Conservation (phyloP, 2,329 filamentous ascomycete genomes). For the Plectosphaerella plurivora region DNA sequence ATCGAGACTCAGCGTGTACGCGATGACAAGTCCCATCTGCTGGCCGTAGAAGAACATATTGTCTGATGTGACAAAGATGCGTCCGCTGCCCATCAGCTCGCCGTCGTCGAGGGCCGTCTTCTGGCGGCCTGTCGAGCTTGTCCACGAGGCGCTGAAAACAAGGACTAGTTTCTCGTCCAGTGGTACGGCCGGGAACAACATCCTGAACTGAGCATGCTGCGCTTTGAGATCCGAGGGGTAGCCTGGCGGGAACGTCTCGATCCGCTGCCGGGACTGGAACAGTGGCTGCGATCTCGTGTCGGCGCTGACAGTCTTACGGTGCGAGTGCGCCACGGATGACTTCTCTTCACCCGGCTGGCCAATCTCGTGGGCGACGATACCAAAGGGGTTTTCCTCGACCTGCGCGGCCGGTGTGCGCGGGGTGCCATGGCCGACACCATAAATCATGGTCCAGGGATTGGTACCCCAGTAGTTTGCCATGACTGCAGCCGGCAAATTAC, state of each 20-base stretch:
- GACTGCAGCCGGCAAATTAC: slow-evolving; percentile 75
- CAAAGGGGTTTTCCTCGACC: slow-evolving; percentile 34
- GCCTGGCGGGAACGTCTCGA: slow-evolving; percentile 61
- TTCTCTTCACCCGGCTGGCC: slow-evolving; percentile 20
- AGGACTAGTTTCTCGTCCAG: slow-evolving; percentile 78
- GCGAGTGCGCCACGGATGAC: slow-evolving; percentile 13
- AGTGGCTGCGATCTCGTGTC: slow-evolving; percentile 26
- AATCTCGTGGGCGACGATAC: slow-evolving; percentile 30
- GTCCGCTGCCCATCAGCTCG: slow-evolving; percentile 60
- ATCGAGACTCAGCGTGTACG: slow-evolving; percentile 70
- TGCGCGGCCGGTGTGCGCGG: slow-evolving; percentile 9
- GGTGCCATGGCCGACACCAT: slow-evolving; percentile 17
- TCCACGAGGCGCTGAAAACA: slow-evolving; percentile 90
- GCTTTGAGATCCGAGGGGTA: slow-evolving; percentile 80
- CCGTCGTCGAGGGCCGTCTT: slow-evolving; percentile 32
- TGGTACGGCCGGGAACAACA: slow-evolving; percentile 80
- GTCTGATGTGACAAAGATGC: slow-evolving; percentile 81
- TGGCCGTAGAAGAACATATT: slow-evolving; percentile 97
- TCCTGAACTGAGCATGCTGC: slow-evolving; percentile 89
- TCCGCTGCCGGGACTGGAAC: slow-evolving; percentile 23
- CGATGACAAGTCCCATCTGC: slow-evolving; percentile 83
- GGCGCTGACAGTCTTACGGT: slow-evolving; percentile 41
- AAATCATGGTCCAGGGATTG: slow-evolving; percentile 61
- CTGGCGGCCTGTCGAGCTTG: slow-evolving; percentile 40
- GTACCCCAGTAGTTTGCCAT: slow-evolving; percentile 94